Percentiles rank a stretch among this genome's conserved stretches.
Evolutionary conservation across 2,329 filamentous ascomycete genomes (phyloP).

Genomic region (Fusarium bulbicola): DNA sequence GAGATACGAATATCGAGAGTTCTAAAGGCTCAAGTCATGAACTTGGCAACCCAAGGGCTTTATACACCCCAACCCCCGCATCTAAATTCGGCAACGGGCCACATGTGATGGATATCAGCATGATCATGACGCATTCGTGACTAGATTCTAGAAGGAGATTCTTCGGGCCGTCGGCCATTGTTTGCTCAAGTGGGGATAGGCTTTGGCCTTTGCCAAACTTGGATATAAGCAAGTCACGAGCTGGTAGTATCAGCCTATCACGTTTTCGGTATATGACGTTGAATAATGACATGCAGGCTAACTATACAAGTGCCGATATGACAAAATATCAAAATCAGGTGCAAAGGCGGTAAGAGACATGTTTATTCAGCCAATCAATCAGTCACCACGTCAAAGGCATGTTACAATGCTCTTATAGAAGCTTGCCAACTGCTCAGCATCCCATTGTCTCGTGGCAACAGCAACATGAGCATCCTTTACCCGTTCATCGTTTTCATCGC

Average conservation of each 20-base stretch:
- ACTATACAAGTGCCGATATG: background rate
- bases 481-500: background rate
- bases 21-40: background rate
- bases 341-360: background rate
- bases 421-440: background rate
- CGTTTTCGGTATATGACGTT: background rate
- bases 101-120: background rate
- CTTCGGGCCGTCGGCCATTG: background rate
- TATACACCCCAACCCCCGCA: constrained; percentile 20
- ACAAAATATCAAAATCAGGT: background rate
- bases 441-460: background rate
- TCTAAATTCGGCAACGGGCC: background rate
- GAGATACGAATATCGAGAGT: no score
- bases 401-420: background rate
- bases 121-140: constrained; percentile 13
- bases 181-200: background rate
- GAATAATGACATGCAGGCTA: no score
- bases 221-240: background rate
- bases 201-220: background rate
- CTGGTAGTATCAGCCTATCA: background rate
- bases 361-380: background rate
- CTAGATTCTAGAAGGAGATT: background rate
- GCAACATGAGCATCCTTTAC: background rate
- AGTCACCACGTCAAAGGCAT: background rate
- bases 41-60: background rate